Percentiles rank a stretch among this genome's conserved stretches.
These are phyloP conservation scores for Stephanodiscus triporus DNA, from an alignment of 108 stramenopile species.

Conservation along the genomic window DNA sequence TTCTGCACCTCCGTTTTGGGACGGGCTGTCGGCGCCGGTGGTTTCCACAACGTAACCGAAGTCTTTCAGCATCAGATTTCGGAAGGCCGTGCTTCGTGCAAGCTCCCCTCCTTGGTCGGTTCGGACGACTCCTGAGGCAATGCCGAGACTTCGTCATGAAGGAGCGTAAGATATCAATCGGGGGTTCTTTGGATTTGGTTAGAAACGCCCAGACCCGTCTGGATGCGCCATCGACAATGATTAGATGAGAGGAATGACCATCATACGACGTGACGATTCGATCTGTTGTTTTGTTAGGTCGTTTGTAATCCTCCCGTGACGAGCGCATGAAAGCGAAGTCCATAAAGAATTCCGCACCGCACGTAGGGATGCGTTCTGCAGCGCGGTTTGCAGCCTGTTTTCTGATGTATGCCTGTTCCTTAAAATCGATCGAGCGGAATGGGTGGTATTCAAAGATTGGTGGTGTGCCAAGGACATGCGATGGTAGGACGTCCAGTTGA, in stretches of 20 bases:
- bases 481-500: too few relatives aligned
- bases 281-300: not conserved
- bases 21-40: not conserved
- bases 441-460: too few relatives aligned
- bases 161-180: not conserved
- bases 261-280: not conserved
- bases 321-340: conserved; percentile 23
- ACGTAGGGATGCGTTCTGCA: too few relatives aligned
- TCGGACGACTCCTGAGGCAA: not conserved
- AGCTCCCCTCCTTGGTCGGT: not conserved
- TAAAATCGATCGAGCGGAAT: too few relatives aligned
- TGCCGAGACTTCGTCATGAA: not conserved
- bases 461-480: too few relatives aligned
- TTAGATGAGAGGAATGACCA: not conserved
- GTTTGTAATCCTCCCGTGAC: not conserved
- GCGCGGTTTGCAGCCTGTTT: too few relatives aligned
- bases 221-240: not conserved
- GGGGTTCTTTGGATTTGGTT: not conserved
- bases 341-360: conserved; percentile 5
- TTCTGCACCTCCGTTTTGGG: not conserved
- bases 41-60: not conserved
- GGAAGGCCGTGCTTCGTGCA: not conserved
- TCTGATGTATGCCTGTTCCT: too few relatives aligned
- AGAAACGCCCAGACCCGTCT: not conserved
- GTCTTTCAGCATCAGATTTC: not conserved